phyloP scores from a whole-genome alignment of 1,284 basidiomycete species.

The Polyporus tsugae region DNA sequence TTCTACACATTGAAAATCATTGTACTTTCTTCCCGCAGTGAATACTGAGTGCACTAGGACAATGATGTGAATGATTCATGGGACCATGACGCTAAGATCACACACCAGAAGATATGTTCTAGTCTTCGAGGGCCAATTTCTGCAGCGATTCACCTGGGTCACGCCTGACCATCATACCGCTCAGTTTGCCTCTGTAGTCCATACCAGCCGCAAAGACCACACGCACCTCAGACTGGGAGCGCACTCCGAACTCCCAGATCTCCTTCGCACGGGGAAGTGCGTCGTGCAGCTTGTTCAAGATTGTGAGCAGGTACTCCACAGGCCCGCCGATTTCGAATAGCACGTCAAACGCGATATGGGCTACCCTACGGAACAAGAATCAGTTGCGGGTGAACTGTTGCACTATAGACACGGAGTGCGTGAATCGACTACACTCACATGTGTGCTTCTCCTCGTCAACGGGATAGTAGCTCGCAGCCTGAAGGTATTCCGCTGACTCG shows the following conservation, averaged over 20 bases:
- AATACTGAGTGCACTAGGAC: too few relatives aligned
- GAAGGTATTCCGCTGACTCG: slow-evolving; percentile 39
- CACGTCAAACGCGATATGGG: background rate
- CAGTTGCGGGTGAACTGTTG: background rate
- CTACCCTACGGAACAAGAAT: background rate
- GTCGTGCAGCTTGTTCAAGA: background rate
- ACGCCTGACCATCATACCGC: background rate
- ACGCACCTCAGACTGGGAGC: background rate
- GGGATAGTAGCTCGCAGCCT: slow-evolving; percentile 40
- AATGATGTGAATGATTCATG: too few relatives aligned
- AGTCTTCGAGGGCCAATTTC: background rate
- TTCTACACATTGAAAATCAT: too few relatives aligned
- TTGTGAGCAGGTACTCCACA: background rate
- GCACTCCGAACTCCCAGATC: slow-evolving; percentile 8
- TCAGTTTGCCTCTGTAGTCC: background rate
- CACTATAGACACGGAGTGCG: background rate
- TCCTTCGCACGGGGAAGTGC: background rate
- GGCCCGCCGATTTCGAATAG: background rate
- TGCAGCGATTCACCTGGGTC: background rate
- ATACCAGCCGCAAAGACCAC: background rate
- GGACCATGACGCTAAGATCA: too few relatives aligned
- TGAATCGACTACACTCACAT: background rate
- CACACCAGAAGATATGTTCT: background rate
- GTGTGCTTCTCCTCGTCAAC: slow-evolving; percentile 46
- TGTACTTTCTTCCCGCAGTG: too few relatives aligned